These are phyloP conservation scores for Thalassiosira allenii DNA, from an alignment of 352 stramenopile species.

Conservation along the genomic window DNA sequence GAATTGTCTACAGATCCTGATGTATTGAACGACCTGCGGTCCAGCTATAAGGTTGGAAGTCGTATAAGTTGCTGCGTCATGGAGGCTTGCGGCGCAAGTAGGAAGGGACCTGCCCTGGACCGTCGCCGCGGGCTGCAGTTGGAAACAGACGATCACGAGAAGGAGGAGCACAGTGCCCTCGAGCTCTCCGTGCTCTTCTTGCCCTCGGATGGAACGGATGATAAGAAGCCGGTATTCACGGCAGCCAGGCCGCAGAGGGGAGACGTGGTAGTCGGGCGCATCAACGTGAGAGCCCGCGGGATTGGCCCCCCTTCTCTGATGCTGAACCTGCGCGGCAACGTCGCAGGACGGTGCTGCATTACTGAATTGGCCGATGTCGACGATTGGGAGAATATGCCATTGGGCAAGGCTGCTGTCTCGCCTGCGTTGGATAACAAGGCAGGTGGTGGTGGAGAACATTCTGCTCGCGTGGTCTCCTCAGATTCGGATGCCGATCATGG, in stretches of 20 bases:
- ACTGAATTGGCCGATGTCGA: constrained; percentile 81
- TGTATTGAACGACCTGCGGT: constrained; percentile 76
- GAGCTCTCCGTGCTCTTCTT: constrained; percentile 66
- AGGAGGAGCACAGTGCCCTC: constrained; percentile 42
- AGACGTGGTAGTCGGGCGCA: constrained; percentile 74
- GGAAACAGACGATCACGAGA: constrained; percentile 47
- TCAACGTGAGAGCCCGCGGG: constrained; percentile 60
- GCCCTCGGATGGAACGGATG: constrained; percentile 6
- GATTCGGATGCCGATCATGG: constrained; percentile 51
- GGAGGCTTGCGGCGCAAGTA: constrained; percentile 32
- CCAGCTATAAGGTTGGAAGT: constrained; percentile 64
- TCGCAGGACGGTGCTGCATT: constrained; percentile 80
- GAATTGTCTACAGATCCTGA: constrained; percentile 71
- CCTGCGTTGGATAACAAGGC: constrained; percentile 10
- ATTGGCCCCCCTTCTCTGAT: constrained; percentile 76
- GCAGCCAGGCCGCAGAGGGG: constrained; percentile 61
- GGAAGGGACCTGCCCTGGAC: no score
- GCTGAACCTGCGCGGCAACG: constrained; percentile 78
- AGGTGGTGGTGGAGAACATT: constrained; percentile 21
- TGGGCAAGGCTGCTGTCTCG: constrained; percentile 67
- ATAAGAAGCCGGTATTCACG: constrained; percentile 38
- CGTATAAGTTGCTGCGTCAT: constrained; percentile 72
- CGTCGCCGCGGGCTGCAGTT: constrained; percentile 15
- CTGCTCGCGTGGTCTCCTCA: constrained; percentile 17
- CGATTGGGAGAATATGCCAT: constrained; percentile 87